Percentiles rank a stretch among this genome's conserved stretches.
These are phyloP conservation scores for Elongisporangium senticosum DNA, from an alignment of 352 stramenopile genomes.

Conservation along the genomic window DNA sequence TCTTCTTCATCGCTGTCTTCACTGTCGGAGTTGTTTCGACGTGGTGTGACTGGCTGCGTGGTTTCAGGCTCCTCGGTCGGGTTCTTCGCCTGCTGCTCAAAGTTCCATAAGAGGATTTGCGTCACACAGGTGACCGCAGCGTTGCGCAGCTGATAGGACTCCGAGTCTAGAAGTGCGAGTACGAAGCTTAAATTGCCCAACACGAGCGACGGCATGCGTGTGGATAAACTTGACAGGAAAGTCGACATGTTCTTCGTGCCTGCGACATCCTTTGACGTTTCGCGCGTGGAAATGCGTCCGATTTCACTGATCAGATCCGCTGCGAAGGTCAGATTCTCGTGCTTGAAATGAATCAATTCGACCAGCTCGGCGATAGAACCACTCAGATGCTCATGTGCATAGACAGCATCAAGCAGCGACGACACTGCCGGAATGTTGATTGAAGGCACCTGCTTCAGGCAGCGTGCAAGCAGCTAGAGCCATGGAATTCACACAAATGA, in stretches of 20 bases:
- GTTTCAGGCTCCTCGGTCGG: slow-evolving; percentile 8
- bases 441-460: slow-evolving; percentile 49
- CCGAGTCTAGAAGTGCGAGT: slow-evolving; percentile 62
- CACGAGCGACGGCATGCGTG: slow-evolving; percentile 55
- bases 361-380: slow-evolving; percentile 54
- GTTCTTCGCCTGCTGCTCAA: slow-evolving; percentile 34
- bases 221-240: slow-evolving; percentile 63
- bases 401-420: slow-evolving; percentile 70
- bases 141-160: slow-evolving; percentile 75
- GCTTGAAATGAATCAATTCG: slow-evolving; percentile 52
- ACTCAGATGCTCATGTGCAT: slow-evolving; percentile 65
- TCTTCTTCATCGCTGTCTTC: slow-evolving; percentile 20
- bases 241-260: slow-evolving; percentile 73
- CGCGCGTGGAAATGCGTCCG: slow-evolving; percentile 60
- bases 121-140: slow-evolving; percentile 68
- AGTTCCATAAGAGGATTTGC: slow-evolving; percentile 75
- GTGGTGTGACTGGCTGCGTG: slow-evolving; percentile 3
- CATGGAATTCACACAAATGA: slow-evolving; percentile 2
- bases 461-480: slow-evolving; percentile 48
- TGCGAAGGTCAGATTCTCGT: slow-evolving; percentile 56
- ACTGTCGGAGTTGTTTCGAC: slow-evolving; percentile 17
- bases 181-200: slow-evolving; percentile 77
- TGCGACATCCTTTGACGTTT: slow-evolving; percentile 61
- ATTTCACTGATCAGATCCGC: slow-evolving; percentile 74
- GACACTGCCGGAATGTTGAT: slow-evolving; percentile 68